Conservation (phyloP, 164 flowering plant genomes). For the Aristolochia contorta region DNA sequence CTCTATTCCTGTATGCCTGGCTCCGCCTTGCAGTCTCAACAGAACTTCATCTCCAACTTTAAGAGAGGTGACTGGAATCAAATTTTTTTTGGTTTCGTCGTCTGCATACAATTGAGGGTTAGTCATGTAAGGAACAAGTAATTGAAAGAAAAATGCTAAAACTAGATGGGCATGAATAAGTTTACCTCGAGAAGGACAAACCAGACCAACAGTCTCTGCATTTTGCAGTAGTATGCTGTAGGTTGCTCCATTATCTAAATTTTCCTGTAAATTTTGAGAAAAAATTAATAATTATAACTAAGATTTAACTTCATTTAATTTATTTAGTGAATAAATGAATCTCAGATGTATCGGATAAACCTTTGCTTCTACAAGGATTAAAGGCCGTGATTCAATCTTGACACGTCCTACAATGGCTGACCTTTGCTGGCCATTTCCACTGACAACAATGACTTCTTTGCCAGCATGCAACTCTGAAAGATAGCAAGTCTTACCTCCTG, state of each 20-base stretch:
- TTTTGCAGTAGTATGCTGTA: conserved; percentile 76
- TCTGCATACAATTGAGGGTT: conserved; percentile 17
- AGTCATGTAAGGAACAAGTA: conserved; percentile 1
- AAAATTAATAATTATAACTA: not conserved
- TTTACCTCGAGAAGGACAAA: conserved; percentile 44
- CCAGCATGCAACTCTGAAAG: conserved; percentile 83
- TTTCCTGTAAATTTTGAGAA: conserved; percentile 18
- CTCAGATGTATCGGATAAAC: conserved; percentile 19
- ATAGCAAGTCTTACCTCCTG: conserved; percentile 83
- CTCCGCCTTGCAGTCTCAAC: conserved; percentile 69
- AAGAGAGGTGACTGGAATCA: conserved; percentile 72
- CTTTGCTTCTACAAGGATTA: conserved; percentile 84
- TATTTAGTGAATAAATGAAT: not conserved
- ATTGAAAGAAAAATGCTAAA: not conserved
- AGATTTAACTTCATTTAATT: not conserved
- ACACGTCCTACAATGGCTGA: conserved; percentile 82
- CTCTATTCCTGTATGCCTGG: conserved; percentile 87
- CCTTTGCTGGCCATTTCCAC: conserved; percentile 61
- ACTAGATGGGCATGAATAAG: not conserved
- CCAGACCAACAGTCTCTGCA: conserved; percentile 84
- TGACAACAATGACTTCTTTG: conserved; percentile 70
- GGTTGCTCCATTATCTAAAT: conserved; percentile 27
- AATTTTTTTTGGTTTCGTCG: conserved; percentile 23
- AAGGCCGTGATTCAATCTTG: conserved; percentile 81
- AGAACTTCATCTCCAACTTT: conserved; percentile 65